These are phyloP conservation scores for Diaporthe ilicicola DNA, from an alignment of 2,329 filamentous ascomycete genomes.

Conservation along the genomic window DNA sequence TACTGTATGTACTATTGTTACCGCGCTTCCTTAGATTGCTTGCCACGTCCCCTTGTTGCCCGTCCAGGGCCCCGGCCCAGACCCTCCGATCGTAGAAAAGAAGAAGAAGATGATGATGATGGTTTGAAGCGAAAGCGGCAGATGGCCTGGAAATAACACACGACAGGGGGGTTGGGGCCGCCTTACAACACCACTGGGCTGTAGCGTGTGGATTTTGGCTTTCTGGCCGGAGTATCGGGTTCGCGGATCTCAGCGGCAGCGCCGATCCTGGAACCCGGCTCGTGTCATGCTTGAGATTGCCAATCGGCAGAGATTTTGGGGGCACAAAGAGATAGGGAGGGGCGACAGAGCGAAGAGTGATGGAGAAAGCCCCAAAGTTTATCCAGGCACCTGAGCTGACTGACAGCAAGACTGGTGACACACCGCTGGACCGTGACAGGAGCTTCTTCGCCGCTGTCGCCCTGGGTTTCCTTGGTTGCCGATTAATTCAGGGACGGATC, in stretches of 20 bases:
- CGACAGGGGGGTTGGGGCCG: too few species aligned
- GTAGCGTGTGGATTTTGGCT: not conserved
- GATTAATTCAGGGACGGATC: not conserved
- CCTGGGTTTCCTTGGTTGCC: not conserved
- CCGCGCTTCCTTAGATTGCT: not conserved
- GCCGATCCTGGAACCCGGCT: constrained; percentile 27
- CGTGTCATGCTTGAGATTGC: constrained; percentile 27
- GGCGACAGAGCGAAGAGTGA: not conserved
- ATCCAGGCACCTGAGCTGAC: not conserved
- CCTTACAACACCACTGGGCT: not conserved
- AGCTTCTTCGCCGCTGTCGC: not conserved
- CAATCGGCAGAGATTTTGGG: not conserved
- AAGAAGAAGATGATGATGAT: too few species aligned
- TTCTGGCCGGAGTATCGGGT: constrained; percentile 11
- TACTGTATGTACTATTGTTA: too few species aligned
- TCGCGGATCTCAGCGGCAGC: constrained; percentile 23
- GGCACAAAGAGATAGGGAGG: not conserved
- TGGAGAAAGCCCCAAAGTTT: not conserved
- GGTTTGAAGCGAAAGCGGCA: too few species aligned
- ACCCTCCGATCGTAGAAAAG: too few species aligned
- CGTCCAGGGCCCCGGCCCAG: too few species aligned
- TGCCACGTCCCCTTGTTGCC: not conserved
- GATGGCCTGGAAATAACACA: too few species aligned
- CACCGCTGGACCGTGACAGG: not conserved
- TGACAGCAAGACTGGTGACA: not conserved